Percentiles rank a stretch among this genome's conserved stretches.
phyloP scores from a whole-genome alignment of 352 stramenopile species.

The Pythium phragmitis region DNA sequence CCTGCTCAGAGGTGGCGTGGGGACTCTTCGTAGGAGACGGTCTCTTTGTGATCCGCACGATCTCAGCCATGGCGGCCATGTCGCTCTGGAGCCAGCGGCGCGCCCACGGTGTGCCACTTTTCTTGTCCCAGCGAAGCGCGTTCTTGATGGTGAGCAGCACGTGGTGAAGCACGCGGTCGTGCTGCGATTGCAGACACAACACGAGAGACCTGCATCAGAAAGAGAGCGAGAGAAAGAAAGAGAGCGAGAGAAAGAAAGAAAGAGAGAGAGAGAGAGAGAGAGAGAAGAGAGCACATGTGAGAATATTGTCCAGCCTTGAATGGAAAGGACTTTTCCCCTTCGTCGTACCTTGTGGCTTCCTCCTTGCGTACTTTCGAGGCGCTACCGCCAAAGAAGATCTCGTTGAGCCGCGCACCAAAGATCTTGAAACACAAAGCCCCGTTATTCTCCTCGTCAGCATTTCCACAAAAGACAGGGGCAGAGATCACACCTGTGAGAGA shows the following conservation, averaged over 20 bases:
- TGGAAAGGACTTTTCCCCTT: no score
- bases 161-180: constrained; percentile 40
- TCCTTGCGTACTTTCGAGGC: constrained; percentile 4
- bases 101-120: constrained; percentile 24
- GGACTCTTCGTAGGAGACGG: neutral
- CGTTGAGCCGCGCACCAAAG: constrained; percentile 58
- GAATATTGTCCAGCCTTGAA: neutral
- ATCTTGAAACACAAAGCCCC: constrained; percentile 31
- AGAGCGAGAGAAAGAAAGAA: no score
- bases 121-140: constrained; percentile 47
- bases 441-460: neutral
- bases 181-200: neutral
- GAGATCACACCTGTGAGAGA: constrained; percentile 49
- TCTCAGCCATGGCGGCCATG: constrained; percentile 21
- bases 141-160: constrained; percentile 61
- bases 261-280: neutral
- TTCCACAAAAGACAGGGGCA: neutral
- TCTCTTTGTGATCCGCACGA: constrained; percentile 9
- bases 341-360: constrained; percentile 20
- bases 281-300: no score
- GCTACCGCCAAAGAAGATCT: constrained; percentile 39
- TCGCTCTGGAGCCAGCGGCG: constrained; percentile 15
- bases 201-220: neutral
- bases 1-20: constrained; percentile 35
- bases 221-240: neutral